Percentiles rank a stretch among this genome's conserved stretches.
Conservation (phyloP, 1,284 basidiomycete genomes). For the Leccinum pallidistipes region DNA sequence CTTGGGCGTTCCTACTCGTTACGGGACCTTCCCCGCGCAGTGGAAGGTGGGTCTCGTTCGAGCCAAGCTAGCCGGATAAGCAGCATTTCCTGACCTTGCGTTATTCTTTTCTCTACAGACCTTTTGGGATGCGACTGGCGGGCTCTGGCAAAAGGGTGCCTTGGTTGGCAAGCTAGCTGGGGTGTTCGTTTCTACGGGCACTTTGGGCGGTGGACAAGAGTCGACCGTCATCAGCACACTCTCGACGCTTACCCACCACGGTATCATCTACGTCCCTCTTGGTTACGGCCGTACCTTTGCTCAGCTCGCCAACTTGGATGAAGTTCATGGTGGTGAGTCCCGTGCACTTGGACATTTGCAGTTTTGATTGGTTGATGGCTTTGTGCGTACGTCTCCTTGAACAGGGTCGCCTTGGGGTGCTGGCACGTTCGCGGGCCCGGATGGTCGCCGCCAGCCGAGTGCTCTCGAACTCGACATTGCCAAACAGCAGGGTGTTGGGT, state of each 20-base stretch:
- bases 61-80: neutral
- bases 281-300: slow-evolving; percentile 66
- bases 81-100: too few species aligned
- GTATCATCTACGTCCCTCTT: slow-evolving; percentile 76
- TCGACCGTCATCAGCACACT: slow-evolving; percentile 63
- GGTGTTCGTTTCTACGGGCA: slow-evolving; percentile 68
- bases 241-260: slow-evolving; percentile 81
- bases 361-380: neutral
- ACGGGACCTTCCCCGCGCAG: slow-evolving; percentile 68
- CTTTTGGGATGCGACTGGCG: slow-evolving; percentile 83
- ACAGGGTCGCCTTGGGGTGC: slow-evolving; percentile 72
- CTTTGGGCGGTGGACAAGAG: slow-evolving; percentile 74
- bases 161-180: slow-evolving; percentile 82
- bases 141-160: slow-evolving; percentile 69
- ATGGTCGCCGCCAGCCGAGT: slow-evolving; percentile 66
- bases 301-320: slow-evolving; percentile 57
- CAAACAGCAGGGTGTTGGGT: slow-evolving; percentile 60
- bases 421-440: slow-evolving; percentile 62
- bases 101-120: slow-evolving; percentile 40
- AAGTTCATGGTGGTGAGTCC: slow-evolving; percentile 69
- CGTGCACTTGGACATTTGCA: neutral
- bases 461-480: slow-evolving; percentile 68
- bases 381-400: neutral
- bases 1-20: slow-evolving; percentile 80
- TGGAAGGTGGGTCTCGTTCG: slow-evolving; percentile 53